Conservation (phyloP, 1,284 basidiomycete genomes). For the Sporisorium reilianum region DNA sequence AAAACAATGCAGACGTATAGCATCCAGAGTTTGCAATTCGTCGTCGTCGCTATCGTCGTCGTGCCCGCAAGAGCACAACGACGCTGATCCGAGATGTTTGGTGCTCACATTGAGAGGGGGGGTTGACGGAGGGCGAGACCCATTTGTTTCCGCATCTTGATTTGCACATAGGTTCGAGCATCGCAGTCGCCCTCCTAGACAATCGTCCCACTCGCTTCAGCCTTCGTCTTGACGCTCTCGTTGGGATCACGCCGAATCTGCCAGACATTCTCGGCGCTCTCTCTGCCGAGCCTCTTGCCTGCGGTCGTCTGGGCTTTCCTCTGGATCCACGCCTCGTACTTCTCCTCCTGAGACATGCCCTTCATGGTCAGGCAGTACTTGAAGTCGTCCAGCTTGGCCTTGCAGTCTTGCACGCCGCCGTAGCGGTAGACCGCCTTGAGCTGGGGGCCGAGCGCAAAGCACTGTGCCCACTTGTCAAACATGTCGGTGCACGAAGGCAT, state of each 20-base stretch:
- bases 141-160: neutral
- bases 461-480: constrained; percentile 67
- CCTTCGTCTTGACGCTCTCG: constrained; percentile 11
- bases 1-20: constrained; percentile 2
- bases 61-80: neutral
- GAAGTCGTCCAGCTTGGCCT: constrained; percentile 86
- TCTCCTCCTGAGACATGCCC: constrained; percentile 79
- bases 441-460: constrained; percentile 78
- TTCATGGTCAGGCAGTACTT: constrained; percentile 94
- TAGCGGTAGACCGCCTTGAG: constrained; percentile 87
- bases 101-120: constrained; percentile 7
- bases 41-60: neutral
- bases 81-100: neutral
- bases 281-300: constrained; percentile 73
- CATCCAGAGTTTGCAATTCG: neutral
- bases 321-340: constrained; percentile 83
- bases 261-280: constrained; percentile 95
- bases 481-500: constrained; percentile 60
- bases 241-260: constrained; percentile 74
- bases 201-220: constrained; percentile 7
- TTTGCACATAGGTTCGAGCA: neutral
- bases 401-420: constrained; percentile 82
- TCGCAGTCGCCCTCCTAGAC: neutral
- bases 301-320: constrained; percentile 94
- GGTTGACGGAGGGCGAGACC: no score